Evolutionary conservation across 2,329 filamentous ascomycete genomes (phyloP).

Genomic region (Aspergillus clavatus): DNA sequence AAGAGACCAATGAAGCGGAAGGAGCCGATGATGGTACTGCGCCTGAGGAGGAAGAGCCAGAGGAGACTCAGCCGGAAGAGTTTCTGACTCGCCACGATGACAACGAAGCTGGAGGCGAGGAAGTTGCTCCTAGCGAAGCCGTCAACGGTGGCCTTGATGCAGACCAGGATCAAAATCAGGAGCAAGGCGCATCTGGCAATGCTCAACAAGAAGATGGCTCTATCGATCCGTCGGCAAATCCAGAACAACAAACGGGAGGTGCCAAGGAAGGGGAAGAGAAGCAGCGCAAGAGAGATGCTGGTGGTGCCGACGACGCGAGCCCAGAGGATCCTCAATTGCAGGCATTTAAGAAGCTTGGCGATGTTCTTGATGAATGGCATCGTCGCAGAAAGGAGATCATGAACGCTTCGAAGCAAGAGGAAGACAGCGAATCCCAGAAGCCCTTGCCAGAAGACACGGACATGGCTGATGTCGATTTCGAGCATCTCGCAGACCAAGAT

Average conservation of each 20-base stretch:
- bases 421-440: conserved; percentile 42
- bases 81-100: conserved; percentile 45
- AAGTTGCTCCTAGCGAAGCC: conserved; percentile 45
- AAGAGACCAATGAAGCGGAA: conserved; percentile 43
- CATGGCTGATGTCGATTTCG: conserved; percentile 77
- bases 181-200: conserved; percentile 45
- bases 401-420: conserved; percentile 52
- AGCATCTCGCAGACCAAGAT: conserved; percentile 84
- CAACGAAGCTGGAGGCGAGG: conserved; percentile 51
- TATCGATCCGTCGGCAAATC: conserved; percentile 44
- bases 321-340: conserved; percentile 49
- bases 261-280: conserved; percentile 40
- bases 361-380: conserved; percentile 90
- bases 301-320: conserved; percentile 33
- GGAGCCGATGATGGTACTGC: conserved; percentile 46
- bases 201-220: conserved; percentile 41
- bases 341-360: conserved; percentile 90
- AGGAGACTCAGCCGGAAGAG: conserved; percentile 50
- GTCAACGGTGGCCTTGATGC: conserved; percentile 36
- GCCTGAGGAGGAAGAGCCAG: conserved; percentile 39
- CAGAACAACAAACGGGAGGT: conserved; percentile 42
- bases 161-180: conserved; percentile 39
- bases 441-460: conserved; percentile 60
- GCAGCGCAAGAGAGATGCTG: conserved; percentile 33
- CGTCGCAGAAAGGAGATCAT: conserved; percentile 79